Percentiles rank a stretch among this genome's conserved stretches.
These are phyloP conservation scores for Arabis alpina DNA, from an alignment of 345 rosid species.

Conservation along the genomic window DNA sequence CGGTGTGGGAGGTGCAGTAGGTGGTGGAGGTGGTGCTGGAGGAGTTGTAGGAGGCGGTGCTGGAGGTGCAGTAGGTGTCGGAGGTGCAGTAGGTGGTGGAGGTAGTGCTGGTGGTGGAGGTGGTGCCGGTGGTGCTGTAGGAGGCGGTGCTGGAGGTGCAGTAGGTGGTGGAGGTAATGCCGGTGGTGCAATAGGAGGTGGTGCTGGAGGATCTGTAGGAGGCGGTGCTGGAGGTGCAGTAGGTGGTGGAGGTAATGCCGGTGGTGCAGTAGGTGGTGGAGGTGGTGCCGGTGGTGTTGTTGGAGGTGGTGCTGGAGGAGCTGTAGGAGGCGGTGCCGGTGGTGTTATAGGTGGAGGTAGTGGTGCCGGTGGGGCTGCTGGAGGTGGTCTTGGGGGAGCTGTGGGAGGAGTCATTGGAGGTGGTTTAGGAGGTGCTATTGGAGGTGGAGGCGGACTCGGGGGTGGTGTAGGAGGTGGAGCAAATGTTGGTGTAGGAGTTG, in stretches of 20 bases:
- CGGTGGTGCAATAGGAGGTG: no score
- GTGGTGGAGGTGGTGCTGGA: slow-evolving; percentile 5
- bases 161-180: not conserved
- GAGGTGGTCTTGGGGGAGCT: no score
- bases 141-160: no score
- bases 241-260: slow-evolving; percentile 34
- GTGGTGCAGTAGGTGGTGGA: not conserved
- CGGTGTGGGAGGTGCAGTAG: slow-evolving; percentile 19
- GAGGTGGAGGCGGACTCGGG: slow-evolving; percentile 15
- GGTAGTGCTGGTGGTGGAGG: no score
- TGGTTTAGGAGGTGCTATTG: slow-evolving; percentile 30
- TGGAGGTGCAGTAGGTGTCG: slow-evolving; percentile 12
- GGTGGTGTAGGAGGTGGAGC: slow-evolving; percentile 39
- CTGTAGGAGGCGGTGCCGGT: not conserved
- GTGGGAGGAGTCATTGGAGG: not conserved
- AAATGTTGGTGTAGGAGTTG: slow-evolving; percentile 45
- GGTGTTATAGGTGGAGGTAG: no score
- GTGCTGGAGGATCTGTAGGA: no score
- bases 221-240: slow-evolving; percentile 16
- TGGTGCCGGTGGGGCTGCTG: no score
- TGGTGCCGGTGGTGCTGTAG: not conserved
- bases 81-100: not conserved
- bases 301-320: not conserved
- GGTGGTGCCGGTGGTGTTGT: not conserved
- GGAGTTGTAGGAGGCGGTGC: not conserved